Percentiles rank a stretch among this genome's conserved stretches.
These are phyloP conservation scores for Globisporangium canariense DNA, from an alignment of 352 stramenopile genomes.

Conservation along the genomic window DNA sequence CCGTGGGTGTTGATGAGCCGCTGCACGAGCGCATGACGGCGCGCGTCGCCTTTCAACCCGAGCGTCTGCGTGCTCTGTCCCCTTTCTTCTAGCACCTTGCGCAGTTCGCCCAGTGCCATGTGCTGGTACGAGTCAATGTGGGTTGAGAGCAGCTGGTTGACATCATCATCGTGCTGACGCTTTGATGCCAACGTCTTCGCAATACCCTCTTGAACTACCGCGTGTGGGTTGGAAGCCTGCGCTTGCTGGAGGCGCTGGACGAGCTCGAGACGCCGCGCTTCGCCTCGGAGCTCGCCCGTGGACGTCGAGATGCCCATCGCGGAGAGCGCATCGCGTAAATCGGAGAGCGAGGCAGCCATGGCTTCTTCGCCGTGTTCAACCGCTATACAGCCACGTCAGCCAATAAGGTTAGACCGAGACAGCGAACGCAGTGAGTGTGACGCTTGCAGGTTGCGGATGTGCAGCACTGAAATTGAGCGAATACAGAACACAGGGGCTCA, in stretches of 20 bases:
- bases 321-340: neutral
- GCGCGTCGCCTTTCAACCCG: slow-evolving; percentile 40
- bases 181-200: neutral
- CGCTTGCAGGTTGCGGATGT: too few relatives aligned
- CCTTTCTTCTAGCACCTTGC: slow-evolving; percentile 29
- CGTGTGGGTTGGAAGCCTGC: neutral
- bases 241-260: slow-evolving; percentile 21
- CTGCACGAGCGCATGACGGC: slow-evolving; percentile 41
- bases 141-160: neutral
- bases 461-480: too few relatives aligned
- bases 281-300: slow-evolving; percentile 22
- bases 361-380: neutral
- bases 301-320: neutral
- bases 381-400: neutral
- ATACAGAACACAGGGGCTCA: too few relatives aligned
- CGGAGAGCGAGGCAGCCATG: neutral
- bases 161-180: neutral
- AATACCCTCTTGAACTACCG: neutral
- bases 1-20: slow-evolving; percentile 27
- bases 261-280: slow-evolving; percentile 31
- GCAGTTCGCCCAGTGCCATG: slow-evolving; percentile 33
- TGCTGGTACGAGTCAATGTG: slow-evolving; percentile 8
- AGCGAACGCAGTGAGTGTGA: too few relatives aligned
- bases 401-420: too few relatives aligned
- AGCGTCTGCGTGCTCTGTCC: slow-evolving; percentile 35